A percentile compares a stretch with the other conserved stretches of the same genome.
Conservation (phyloP, 805 yeast genomes). For the Helenozyma rhizophorensis region DNA sequence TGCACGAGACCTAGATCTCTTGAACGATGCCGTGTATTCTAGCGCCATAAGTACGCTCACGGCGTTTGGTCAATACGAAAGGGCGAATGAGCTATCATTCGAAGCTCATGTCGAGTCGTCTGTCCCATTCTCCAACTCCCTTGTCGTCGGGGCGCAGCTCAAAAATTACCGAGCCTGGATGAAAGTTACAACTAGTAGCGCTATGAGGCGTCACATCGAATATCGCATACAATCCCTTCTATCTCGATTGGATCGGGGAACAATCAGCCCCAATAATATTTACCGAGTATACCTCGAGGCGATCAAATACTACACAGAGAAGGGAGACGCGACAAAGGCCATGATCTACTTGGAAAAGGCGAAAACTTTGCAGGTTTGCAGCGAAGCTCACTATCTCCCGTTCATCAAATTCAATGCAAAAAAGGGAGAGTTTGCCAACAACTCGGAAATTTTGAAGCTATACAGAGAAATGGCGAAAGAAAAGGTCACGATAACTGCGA, state of each 20-base stretch:
- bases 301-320: slow-evolving; percentile 20
- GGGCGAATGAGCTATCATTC: slow-evolving; percentile 28
- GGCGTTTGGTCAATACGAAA: slow-evolving; percentile 24
- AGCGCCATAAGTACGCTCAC: slow-evolving; percentile 27
- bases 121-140: slow-evolving; percentile 27
- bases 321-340: slow-evolving; percentile 18
- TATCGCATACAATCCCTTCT: slow-evolving; percentile 11
- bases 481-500: slow-evolving; percentile 21
- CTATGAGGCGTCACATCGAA: slow-evolving; percentile 5
- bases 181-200: slow-evolving; percentile 7
- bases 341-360: slow-evolving; percentile 16
- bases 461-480: slow-evolving; percentile 31
- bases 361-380: slow-evolving; percentile 13
- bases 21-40: slow-evolving; percentile 23
- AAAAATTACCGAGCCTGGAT: slow-evolving; percentile 30
- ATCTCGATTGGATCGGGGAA: slow-evolving; percentile 7
- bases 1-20: slow-evolving; percentile 15
- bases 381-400: slow-evolving; percentile 28
- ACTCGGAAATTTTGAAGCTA: slow-evolving; percentile 23
- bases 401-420: slow-evolving; percentile 21
- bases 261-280: slow-evolving; percentile 6
- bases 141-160: slow-evolving; percentile 25
- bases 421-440: slow-evolving; percentile 14
- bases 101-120: slow-evolving; percentile 28
- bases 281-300: slow-evolving; percentile 22